Evolutionary conservation across 257 asterid genomes (phyloP), one percentile per base, ranked within the genome.

Genomic region (Fraxinus americana): DNA sequence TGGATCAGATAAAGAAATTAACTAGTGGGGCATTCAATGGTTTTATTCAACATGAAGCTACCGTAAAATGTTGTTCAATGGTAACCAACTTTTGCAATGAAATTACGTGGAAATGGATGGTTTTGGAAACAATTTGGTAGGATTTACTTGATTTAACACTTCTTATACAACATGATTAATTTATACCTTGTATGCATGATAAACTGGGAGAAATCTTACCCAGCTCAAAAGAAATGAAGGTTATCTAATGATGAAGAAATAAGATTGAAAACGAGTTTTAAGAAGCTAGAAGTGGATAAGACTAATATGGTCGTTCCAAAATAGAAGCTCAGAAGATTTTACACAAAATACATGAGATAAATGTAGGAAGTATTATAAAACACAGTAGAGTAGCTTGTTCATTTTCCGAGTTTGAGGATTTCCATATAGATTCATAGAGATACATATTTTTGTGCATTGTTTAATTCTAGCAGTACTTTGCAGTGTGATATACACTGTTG

Each of bases 401-500:
- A 63, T 27, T 63, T 27, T 1, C n/a, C 69, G 4, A 63, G 11
- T 63, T 63, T 10, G 69, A 63, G 36, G 34, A 23, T 27, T 27
- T 13, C 36, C 10, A 0, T 63, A 27, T 11, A 63, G 19, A 11
- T 63, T 63, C 34, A 63, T 19, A 2, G 36, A 63, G 69, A 63
- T 10, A 63, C 69, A 27, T 63, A 63, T 23, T 63, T 63, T 9
- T 63, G n/a, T 25, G 69, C 35, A 63, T 63, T 63, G 16, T 63
- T 63, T 63, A 63, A 82, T 80, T 80, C 36, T 77, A 65, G 61
- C 72, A 71, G 35, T 34, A 34, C 27, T 48, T n/a, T 84, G 86
- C 81, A 71, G 90, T 52, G 59, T 68, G 86, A 76, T 77, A 48
- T 74, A 75, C 74, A 71, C 54, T 70, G 45, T 39, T 67, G 72